phyloP scores from a whole-genome alignment of 2,329 filamentous ascomycete species.

The Diaporthe eres region DNA sequence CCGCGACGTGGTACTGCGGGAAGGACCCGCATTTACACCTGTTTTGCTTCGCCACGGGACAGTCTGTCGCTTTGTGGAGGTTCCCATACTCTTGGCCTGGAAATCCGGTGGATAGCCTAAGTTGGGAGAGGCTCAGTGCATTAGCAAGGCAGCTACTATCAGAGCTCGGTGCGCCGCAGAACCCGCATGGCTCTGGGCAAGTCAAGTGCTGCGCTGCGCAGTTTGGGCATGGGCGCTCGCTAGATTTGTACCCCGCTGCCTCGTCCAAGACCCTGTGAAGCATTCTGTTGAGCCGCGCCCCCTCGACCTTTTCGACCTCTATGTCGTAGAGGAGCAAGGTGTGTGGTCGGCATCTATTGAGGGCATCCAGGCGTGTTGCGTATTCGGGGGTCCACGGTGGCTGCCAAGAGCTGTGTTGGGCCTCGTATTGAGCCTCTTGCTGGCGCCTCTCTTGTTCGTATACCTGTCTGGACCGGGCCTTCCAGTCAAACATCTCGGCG shows the following conservation, averaged over 20 bases:
- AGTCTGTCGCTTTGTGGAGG: conserved; percentile 49
- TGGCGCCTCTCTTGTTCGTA: not conserved
- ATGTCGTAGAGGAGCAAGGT: not conserved
- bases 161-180: conserved; percentile 50
- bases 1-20: conserved; percentile 53
- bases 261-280: not conserved
- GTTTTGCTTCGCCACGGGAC: conserved; percentile 50
- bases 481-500: conserved; percentile 52
- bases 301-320: not conserved
- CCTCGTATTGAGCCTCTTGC: not conserved
- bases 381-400: not conserved
- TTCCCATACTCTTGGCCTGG: not conserved
- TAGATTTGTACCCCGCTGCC: not conserved
- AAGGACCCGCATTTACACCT: conserved; percentile 57
- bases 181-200: conserved; percentile 51
- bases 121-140: not conserved
- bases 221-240: conserved; percentile 48
- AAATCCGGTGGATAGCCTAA: accelerated
- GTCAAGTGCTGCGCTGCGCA: conserved; percentile 44
- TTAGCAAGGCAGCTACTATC: not conserved
- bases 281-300: conserved; percentile 1
- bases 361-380: not conserved
- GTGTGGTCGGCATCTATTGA: not conserved
- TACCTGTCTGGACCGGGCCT: conserved; percentile 15
- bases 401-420: not conserved